A percentile compares a stretch with the other conserved stretches of the same genome.
Evolutionary conservation across 371 early-diverging fungal genomes (phyloP).

Genomic region (Mortierella sp.): DNA sequence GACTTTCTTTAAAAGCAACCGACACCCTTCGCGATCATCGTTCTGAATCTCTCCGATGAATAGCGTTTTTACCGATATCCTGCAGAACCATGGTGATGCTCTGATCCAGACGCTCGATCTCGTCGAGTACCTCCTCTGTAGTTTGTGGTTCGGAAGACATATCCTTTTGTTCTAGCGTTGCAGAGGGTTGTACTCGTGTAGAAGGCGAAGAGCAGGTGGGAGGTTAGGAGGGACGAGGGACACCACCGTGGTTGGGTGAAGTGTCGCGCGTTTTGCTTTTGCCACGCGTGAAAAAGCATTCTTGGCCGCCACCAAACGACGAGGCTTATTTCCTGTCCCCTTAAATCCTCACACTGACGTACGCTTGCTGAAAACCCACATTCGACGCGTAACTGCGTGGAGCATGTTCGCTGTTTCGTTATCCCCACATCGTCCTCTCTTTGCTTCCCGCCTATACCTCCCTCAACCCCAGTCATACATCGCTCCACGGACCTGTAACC

Average conservation of each 20-base stretch:
- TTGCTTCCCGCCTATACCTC: neutral
- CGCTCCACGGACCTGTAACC: neutral
- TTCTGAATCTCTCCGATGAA: too few relatives aligned
- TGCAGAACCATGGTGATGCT: slow-evolving; percentile 63
- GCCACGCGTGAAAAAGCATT: too few relatives aligned
- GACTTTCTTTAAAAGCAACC: neutral
- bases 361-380: neutral
- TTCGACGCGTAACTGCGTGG: slow-evolving; percentile 2
- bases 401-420: neutral
- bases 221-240: too few relatives aligned
- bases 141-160: slow-evolving; percentile 23
- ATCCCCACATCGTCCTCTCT: neutral
- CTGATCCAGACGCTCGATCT: slow-evolving; percentile 59
- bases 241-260: too few relatives aligned
- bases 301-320: too few relatives aligned
- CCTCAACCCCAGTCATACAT: neutral
- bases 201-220: neutral
- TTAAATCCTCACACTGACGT: neutral
- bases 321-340: too few relatives aligned
- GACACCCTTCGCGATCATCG: neutral
- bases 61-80: slow-evolving; percentile 51
- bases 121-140: slow-evolving; percentile 42
- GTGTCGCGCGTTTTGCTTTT: too few relatives aligned
- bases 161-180: too few relatives aligned
- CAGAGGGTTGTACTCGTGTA: neutral